Conservation (phyloP, 108 stramenopile genomes). For the Aurantiochytrium sp. region DNA sequence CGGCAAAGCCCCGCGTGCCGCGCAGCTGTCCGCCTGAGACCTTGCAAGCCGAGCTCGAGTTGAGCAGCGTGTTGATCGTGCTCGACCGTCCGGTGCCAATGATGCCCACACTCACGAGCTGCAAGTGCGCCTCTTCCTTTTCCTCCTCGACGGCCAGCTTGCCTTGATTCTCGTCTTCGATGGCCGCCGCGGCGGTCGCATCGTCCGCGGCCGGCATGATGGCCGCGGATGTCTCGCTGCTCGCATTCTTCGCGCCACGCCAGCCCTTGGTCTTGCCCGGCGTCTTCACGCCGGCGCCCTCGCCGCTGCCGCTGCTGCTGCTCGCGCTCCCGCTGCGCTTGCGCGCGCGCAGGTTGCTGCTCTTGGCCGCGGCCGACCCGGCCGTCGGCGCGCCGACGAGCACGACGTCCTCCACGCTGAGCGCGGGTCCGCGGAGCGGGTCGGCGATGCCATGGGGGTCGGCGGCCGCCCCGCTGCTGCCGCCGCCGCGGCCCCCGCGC, state of each 20-base stretch:
- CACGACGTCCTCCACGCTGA: background rate
- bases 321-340: too few species aligned
- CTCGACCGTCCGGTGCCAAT: background rate
- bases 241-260: too few species aligned
- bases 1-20: conserved; percentile 17
- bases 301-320: too few species aligned
- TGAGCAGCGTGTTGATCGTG: background rate
- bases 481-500: background rate
- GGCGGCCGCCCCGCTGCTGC: background rate
- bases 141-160: too few species aligned
- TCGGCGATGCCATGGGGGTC: background rate
- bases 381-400: background rate
- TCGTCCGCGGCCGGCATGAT: too few species aligned
- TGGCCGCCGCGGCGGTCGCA: too few species aligned
- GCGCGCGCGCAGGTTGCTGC: too few species aligned
- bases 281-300: too few species aligned
- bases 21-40: conserved; percentile 28
- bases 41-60: background rate
- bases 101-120: background rate
- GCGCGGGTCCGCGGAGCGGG: background rate
- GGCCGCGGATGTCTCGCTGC: too few species aligned
- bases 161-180: too few species aligned
- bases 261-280: too few species aligned
- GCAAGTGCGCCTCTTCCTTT: background rate
- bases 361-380: too few species aligned